Percentiles rank a stretch among this genome's conserved stretches.
phyloP scores from a whole-genome alignment of 2,329 filamentous ascomycete species.

The Sarocladiaceae sp. region DNA sequence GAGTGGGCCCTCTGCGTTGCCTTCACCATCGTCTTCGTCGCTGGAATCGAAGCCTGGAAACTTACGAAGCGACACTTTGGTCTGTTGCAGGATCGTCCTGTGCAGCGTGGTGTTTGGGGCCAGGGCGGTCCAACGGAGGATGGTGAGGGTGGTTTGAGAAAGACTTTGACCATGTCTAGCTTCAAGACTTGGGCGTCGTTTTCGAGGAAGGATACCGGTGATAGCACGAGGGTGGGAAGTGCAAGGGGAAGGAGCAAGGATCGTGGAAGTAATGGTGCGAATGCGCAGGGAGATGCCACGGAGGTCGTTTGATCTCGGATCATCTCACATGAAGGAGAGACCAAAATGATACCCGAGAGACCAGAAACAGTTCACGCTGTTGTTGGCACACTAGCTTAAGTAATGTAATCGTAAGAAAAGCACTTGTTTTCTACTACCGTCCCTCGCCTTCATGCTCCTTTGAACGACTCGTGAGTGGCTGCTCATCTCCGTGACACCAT shows the following conservation, averaged over 20 bases:
- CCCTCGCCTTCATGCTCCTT: too few relatives aligned
- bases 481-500: too few relatives aligned
- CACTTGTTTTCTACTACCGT: too few relatives aligned
- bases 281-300: slow-evolving; percentile 1
- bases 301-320: not conserved
- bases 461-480: too few relatives aligned
- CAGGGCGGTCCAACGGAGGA: slow-evolving; percentile 39
- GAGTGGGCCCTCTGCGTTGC: slow-evolving; percentile 69
- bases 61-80: slow-evolving; percentile 55
- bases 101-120: slow-evolving; percentile 45
- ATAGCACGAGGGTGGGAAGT: slow-evolving; percentile 14
- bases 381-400: too few relatives aligned
- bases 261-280: not conserved
- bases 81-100: slow-evolving; percentile 48
- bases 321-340: too few relatives aligned
- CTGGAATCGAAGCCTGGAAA: slow-evolving; percentile 70
- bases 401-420: too few relatives aligned
- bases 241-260: not conserved
- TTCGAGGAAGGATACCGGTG: slow-evolving; percentile 36
- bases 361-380: too few relatives aligned
- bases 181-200: slow-evolving; percentile 43
- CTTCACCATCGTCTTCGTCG: slow-evolving; percentile 60
- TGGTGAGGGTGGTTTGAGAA: slow-evolving; percentile 36
- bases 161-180: slow-evolving; percentile 48
- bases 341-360: not conserved